Base-by-base conservation (phyloP, 257 asterid species). In the Solanum stenotomum region DNA sequence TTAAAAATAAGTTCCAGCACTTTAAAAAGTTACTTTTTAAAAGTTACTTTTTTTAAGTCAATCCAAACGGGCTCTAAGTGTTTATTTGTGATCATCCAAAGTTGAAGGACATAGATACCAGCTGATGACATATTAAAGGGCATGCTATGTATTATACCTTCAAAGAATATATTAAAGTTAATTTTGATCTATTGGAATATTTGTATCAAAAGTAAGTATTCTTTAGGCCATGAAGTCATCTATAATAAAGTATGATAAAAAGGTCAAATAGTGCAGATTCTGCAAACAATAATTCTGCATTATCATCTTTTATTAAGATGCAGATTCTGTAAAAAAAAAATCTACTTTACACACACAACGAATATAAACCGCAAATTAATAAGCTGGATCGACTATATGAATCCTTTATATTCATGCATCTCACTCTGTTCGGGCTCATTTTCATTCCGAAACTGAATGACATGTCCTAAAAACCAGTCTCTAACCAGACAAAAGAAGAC, bases 201-300 rank as follows among this genome's bases (percentile, higher is more conserved):
- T 83, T 87, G 63, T 40, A 38, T 63, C 37, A 29, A 85, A 70
- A 85, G 81, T 75, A 72, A 29, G 84, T 83, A 35, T 59, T 82
- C 86, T 61, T 42, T 52, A 83, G 72, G 88, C 88, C 61, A 63
- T 67, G 37, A 34, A 76, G 68, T 84, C 83, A 87, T 87, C 87
- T 83, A 56, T 77, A 31, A 61, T 77, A 31, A 61, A 56, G 34
- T 20, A 74, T 33, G 20, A 34, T 35, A 38, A 35, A 16, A 16
- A 79, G 85, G 85, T 79, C 65, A 44, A 42, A 79, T 20, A 25
- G 65, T 79, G 37, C 23, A 40, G 34, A 40, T 77, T 79, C 87
- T 81, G 85, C 76, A n/a, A 68, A 37, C 38, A 81, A 77, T 42
- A 79, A 86, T 89, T 15, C 33, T 34, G 49, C 15, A 20, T 46